Evolutionary conservation across 352 stramenopile species (phyloP).

Genomic region (Phytophthora cactorum): DNA sequence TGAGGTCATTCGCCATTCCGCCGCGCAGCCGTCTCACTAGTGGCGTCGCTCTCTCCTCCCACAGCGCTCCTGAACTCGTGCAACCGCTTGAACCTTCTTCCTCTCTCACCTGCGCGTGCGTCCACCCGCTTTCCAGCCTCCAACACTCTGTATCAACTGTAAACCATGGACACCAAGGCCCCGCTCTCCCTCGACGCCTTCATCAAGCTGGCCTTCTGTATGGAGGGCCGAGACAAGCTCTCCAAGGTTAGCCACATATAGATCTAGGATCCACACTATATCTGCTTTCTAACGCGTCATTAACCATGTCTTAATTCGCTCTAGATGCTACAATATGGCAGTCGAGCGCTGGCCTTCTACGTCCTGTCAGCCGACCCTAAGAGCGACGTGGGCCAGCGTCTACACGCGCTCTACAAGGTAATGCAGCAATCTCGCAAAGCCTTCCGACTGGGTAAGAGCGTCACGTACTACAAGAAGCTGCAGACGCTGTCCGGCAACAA

Average conservation of each 20-base stretch:
- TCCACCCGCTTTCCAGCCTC: background rate
- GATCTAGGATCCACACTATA: background rate
- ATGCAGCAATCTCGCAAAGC: slow-evolving; percentile 85
- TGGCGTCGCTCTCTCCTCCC: background rate
- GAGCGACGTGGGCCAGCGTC: slow-evolving; percentile 77
- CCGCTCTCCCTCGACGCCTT: slow-evolving; percentile 66
- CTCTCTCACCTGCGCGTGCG: background rate
- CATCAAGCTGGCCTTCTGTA: slow-evolving; percentile 73
- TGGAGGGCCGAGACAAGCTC: slow-evolving; percentile 89
- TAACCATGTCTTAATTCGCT: background rate
- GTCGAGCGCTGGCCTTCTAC: slow-evolving; percentile 81
- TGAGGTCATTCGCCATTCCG: slow-evolving; percentile 22
- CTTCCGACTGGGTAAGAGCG: slow-evolving; percentile 87
- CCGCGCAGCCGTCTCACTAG: background rate
- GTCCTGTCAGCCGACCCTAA: slow-evolving; percentile 81
- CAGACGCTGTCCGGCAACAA: slow-evolving; percentile 63
- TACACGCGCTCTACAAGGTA: slow-evolving; percentile 81
- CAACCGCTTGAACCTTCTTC: slow-evolving; percentile 1
- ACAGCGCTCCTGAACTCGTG: background rate
- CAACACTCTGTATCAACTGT: background rate
- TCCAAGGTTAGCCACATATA: slow-evolving; percentile 68
- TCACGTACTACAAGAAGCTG: slow-evolving; percentile 85
- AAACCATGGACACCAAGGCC: slow-evolving; percentile 47
- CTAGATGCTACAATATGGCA: slow-evolving; percentile 85
- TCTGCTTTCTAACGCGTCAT: slow-evolving; percentile 25